Evolutionary conservation across 2,329 filamentous ascomycete species (phyloP).

Genomic region (Alternaria sp.): DNA sequence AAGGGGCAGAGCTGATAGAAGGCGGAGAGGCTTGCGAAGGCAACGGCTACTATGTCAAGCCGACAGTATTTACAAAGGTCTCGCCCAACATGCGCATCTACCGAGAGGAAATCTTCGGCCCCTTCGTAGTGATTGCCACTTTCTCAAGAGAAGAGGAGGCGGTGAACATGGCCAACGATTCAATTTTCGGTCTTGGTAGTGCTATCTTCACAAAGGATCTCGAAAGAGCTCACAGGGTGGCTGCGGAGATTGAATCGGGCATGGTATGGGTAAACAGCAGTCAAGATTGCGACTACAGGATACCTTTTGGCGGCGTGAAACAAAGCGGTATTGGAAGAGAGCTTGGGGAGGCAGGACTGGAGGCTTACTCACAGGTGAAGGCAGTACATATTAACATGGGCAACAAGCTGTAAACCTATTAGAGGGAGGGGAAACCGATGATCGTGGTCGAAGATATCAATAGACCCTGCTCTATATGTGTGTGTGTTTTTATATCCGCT

Average conservation of each 20-base stretch:
- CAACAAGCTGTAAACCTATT: slow-evolving; percentile 7
- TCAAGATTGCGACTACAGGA: slow-evolving; percentile 5
- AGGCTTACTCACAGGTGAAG: slow-evolving; percentile 10
- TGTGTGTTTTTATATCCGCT: too few relatives aligned
- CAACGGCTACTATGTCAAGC: slow-evolving; percentile 63
- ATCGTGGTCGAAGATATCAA: neutral
- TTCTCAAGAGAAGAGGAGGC: slow-evolving; percentile 15
- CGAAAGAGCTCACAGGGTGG: slow-evolving; percentile 5
- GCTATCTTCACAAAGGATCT: slow-evolving; percentile 28
- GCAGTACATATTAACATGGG: slow-evolving; percentile 14
- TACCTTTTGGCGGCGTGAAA: slow-evolving; percentile 14
- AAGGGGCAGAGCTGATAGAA: slow-evolving; percentile 59
- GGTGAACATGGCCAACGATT: slow-evolving; percentile 12
- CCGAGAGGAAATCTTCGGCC: slow-evolving; percentile 15
- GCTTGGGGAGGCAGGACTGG: slow-evolving; percentile 10
- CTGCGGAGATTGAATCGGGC: slow-evolving; percentile 9
- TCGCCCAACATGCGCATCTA: slow-evolving; percentile 7
- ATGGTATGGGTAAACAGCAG: slow-evolving; percentile 14
- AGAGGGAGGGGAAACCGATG: neutral
- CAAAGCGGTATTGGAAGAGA: slow-evolving; percentile 12
- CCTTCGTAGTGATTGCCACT: slow-evolving; percentile 13
- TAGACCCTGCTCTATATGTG: too few relatives aligned
- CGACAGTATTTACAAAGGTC: slow-evolving; percentile 35
- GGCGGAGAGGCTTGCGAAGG: slow-evolving; percentile 54
- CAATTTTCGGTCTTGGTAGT: slow-evolving; percentile 54